Percentiles rank a stretch among this genome's conserved stretches.
phyloP scores from a whole-genome alignment of 2,329 filamentous ascomycete genomes.

The Pseudocercospora pini-densiflorae region DNA sequence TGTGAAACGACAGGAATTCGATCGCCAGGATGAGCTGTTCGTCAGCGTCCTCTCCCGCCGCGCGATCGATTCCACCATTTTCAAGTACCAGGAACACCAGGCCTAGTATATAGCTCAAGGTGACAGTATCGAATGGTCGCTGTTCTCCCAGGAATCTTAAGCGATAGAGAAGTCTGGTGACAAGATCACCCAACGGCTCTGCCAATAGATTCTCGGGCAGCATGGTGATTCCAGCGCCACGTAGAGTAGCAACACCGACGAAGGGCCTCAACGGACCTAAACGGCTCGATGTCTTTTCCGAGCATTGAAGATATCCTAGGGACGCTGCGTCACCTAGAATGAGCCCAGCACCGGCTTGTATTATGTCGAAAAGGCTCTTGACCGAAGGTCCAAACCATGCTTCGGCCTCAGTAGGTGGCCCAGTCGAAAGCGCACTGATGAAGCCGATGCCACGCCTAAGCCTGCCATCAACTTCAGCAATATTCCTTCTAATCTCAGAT shows the following conservation, averaged over 20 bases:
- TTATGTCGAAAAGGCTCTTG: constrained; percentile 70
- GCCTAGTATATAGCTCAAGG: constrained; percentile 84
- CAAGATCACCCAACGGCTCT: constrained; percentile 78
- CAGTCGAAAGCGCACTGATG: constrained; percentile 78
- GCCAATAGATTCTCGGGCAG: constrained; percentile 73
- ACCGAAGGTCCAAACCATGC: constrained; percentile 88
- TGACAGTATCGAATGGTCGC: constrained; percentile 87
- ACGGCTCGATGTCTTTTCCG: constrained; percentile 73
- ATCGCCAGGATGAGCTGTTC: constrained; percentile 87
- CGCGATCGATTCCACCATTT: constrained; percentile 75
- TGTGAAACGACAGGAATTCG: constrained; percentile 89
- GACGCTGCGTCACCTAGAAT: constrained; percentile 81
- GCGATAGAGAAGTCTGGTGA: constrained; percentile 88
- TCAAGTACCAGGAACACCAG: constrained; percentile 78
- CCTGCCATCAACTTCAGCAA: constrained; percentile 70
- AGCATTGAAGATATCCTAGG: constrained; percentile 77
- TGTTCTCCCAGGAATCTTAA: constrained; percentile 90
- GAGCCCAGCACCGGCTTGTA: constrained; percentile 79
- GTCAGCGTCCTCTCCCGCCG: constrained; percentile 75
- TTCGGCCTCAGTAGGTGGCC: constrained; percentile 85
- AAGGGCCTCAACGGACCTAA: constrained; percentile 79
- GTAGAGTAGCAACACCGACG: constrained; percentile 83
- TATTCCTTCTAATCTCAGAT: constrained; percentile 72
- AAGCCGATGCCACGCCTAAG: constrained; percentile 85
- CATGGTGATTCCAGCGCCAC: constrained; percentile 74